Conservation (phyloP, 164 flowering plant genomes). For the Magnolia sinica region DNA sequence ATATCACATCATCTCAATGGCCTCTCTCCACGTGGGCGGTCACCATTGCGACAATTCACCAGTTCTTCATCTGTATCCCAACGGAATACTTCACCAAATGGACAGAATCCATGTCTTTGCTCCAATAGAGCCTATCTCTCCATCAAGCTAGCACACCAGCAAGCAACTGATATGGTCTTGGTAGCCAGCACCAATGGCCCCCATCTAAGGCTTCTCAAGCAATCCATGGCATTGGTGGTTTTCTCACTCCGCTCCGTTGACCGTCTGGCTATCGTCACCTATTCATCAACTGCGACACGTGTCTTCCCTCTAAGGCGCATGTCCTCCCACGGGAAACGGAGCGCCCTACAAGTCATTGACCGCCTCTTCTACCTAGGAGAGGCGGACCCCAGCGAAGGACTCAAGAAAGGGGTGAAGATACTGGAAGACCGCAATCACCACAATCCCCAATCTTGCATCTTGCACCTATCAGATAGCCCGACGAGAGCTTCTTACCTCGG, state of each 20-base stretch:
- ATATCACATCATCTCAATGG: conserved; percentile 7
- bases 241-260: conserved; percentile 78
- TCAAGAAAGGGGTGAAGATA: conserved; percentile 66
- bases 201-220: conserved; percentile 80
- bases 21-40: background rate
- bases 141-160: conserved; percentile 53
- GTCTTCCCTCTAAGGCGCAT: conserved; percentile 78
- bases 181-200: conserved; percentile 82
- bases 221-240: conserved; percentile 74
- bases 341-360: conserved; percentile 80
- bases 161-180: conserved; percentile 69
- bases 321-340: conserved; percentile 75
- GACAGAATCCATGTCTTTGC: conserved; percentile 19
- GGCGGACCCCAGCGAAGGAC: conserved; percentile 76
- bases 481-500: conserved; percentile 41
- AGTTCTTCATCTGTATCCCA: conserved; percentile 20
- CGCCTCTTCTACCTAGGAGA: conserved; percentile 73
- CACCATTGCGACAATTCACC: conserved; percentile 17
- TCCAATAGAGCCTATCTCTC: conserved; percentile 46
- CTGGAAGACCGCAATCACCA: conserved; percentile 62
- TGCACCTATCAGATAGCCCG: conserved; percentile 73
- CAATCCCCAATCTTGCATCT: conserved; percentile 56
- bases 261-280: conserved; percentile 71
- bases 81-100: conserved; percentile 17
- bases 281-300: conserved; percentile 72